Percentiles rank a stretch among this genome's conserved stretches.
Evolutionary conservation across 495 filamentous ascomycete species (phyloP).

Genomic region (Aspergillus steynii): DNA sequence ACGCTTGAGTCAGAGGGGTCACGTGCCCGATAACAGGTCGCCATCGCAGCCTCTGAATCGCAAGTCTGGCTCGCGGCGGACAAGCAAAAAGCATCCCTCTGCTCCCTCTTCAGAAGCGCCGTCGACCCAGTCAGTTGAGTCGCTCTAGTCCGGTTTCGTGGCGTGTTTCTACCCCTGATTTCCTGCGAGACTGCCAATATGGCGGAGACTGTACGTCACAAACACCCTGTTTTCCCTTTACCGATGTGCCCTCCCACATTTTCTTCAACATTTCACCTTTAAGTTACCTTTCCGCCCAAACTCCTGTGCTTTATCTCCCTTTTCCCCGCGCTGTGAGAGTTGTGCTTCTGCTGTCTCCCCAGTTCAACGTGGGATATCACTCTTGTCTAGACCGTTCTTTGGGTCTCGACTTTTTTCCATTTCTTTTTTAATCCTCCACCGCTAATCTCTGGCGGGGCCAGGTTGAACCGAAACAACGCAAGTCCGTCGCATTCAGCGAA

Average conservation of each 20-base stretch:
- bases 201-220: constrained; percentile 56
- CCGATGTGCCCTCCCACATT: constrained; percentile 45
- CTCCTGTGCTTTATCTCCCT: constrained; percentile 12
- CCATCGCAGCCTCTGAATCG: constrained; percentile 24
- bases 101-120: neutral
- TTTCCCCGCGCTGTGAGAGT: constrained; percentile 4
- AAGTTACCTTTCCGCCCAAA: constrained; percentile 18
- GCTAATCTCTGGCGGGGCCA: constrained; percentile 23
- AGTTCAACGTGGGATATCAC: neutral
- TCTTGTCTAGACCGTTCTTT: neutral
- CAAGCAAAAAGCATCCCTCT: constrained; percentile 2
- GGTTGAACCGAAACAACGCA: constrained; percentile 61
- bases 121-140: neutral
- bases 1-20: constrained; percentile 25
- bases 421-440: constrained; percentile 13
- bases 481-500: constrained; percentile 88
- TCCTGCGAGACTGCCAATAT: constrained; percentile 24
- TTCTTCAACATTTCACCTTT: constrained; percentile 34
- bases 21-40: constrained; percentile 45
- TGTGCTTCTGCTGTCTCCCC: constrained; percentile 6
- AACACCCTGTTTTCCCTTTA: constrained; percentile 39
- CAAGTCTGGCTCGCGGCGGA: constrained; percentile 9
- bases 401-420: constrained; percentile 7
- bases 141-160: constrained; percentile 13
- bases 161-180: constrained; percentile 9